Evolutionary conservation across 2,329 filamentous ascomycete genomes (phyloP), one percentile per base, ranked within the genome.

Genomic region (Beauveria scarabaeidicola): DNA sequence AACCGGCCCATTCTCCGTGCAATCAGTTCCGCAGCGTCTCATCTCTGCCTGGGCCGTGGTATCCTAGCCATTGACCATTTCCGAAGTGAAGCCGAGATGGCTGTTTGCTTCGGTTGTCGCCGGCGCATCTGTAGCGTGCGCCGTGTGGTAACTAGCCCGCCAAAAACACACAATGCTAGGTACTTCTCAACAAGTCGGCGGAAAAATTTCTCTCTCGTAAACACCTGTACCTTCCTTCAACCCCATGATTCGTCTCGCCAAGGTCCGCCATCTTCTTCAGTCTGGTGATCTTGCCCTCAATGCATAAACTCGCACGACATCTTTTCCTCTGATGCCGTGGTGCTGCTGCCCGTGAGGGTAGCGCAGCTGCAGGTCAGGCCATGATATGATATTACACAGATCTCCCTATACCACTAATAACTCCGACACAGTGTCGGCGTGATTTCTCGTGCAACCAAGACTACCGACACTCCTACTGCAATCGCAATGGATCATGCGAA

Each of bases 101-200:
- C 32, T 40, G 54, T 50, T 41, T 57, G 32, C 46, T 32, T 58
- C 55, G 55, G 55, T 21, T 58, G 55, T 27, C 38, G 38, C 55
- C 55, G 55, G 55, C 38, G 46, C 27, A 46, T n/a, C 36, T 44
- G 17, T 19, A 19, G n/a, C 25, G 15, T 19, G 43, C 43, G 7
- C 15, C 23, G 5, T 17, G 21, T 15, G 15, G 44, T 47, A 27
- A 2, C 10, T 29, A 32, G 40, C 21, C 55, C 52, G 46, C 47
- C 55, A 52, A 58, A 51, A 25, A 58, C 25, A 52, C 46, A 27
- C 55, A 21, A 58, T 52, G 55, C 44, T 32, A n/a, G n/a, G n/a
- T n/a, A 52, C 55, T n/a, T 13, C 13, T 36, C 32, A 36, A 36
- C 55, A 41, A 29, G 2, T 13, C 25, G 19, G 47, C 17, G 32